A percentile compares a stretch with the other conserved stretches of the same genome.
These are phyloP conservation scores for Boeremia lycopersici DNA, from an alignment of 2,329 filamentous ascomycete species.

Conservation along the genomic window DNA sequence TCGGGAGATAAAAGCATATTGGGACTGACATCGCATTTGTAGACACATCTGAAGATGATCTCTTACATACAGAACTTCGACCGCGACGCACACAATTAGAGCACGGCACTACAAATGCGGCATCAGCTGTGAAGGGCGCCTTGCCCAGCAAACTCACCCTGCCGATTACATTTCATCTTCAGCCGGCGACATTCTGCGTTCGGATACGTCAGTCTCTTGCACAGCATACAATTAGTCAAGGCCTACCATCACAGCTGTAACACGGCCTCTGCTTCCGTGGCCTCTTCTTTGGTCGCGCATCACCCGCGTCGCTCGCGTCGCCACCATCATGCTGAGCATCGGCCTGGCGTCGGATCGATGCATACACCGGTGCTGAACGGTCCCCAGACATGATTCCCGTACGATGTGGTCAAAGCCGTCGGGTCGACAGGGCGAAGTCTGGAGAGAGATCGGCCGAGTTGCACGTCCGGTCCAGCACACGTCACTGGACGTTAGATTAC, in stretches of 20 bases:
- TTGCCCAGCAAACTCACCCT: background rate
- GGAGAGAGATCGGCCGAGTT: background rate
- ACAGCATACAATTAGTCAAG: background rate
- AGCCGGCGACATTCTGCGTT: constrained; percentile 7
- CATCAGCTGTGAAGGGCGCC: background rate
- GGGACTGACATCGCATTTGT: background rate
- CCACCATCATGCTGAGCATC: background rate
- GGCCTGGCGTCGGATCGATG: background rate
- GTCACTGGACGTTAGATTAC: no score
- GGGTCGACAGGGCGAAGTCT: background rate
- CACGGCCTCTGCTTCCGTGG: constrained; percentile 8
- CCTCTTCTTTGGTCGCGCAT: background rate
- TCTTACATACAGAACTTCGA: background rate
- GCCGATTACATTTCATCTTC: constrained; percentile 8
- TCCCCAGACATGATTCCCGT: background rate
- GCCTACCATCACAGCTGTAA: constrained; percentile 9
- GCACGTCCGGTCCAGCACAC: background rate
- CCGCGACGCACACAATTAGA: constrained; percentile 6
- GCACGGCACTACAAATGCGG: constrained; percentile 3
- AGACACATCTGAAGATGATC: background rate
- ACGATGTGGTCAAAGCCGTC: background rate
- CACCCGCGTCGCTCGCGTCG: background rate
- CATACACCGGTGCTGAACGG: background rate
- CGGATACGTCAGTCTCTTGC: background rate
- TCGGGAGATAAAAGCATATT: background rate